Percentiles rank a stretch among this genome's conserved stretches.
phyloP scores from a whole-genome alignment of 805 yeast species.

The Candida broadrunensis region DNA sequence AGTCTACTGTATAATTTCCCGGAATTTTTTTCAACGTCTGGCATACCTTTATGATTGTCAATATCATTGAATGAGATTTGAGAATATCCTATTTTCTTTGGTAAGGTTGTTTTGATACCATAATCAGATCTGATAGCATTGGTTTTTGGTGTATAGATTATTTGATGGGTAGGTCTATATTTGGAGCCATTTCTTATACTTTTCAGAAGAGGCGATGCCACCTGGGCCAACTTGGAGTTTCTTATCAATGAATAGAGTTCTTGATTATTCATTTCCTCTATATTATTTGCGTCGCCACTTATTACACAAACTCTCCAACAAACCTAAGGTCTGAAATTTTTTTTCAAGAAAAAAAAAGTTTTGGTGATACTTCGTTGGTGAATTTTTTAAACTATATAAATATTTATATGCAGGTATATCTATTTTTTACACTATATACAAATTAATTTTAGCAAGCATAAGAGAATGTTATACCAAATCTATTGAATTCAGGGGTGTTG shows the following conservation, averaged over 20 bases:
- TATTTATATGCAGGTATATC: not conserved
- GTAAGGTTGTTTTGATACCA: conserved; percentile 73
- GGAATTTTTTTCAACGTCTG: conserved; percentile 65
- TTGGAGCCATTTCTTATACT: conserved; percentile 25
- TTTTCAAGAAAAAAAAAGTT: not conserved
- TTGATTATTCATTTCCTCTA: conserved; percentile 13
- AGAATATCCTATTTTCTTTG: conserved; percentile 55
- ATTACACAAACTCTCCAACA: not conserved
- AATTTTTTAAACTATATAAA: not conserved
- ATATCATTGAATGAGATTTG: conserved; percentile 63
- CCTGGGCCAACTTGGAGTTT: conserved; percentile 42
- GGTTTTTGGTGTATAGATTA: conserved; percentile 65
- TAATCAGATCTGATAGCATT: conserved; percentile 65
- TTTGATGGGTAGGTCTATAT: conserved; percentile 64
- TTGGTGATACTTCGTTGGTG: not conserved
- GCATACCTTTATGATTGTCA: conserved; percentile 64
- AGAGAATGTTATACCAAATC: conserved; percentile 60
- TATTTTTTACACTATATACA: not conserved
- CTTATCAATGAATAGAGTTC: conserved; percentile 34
- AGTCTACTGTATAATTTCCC: conserved; percentile 59
- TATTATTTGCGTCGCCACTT: not conserved
- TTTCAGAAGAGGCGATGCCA: conserved; percentile 38
- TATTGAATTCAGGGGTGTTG: conserved; percentile 44
- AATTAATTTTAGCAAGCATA: conserved; percentile 34
- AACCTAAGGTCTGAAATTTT: not conserved